Evolutionary conservation across 768 basidiomycete species (phyloP).

Genomic region (Tephrocybe sp.): DNA sequence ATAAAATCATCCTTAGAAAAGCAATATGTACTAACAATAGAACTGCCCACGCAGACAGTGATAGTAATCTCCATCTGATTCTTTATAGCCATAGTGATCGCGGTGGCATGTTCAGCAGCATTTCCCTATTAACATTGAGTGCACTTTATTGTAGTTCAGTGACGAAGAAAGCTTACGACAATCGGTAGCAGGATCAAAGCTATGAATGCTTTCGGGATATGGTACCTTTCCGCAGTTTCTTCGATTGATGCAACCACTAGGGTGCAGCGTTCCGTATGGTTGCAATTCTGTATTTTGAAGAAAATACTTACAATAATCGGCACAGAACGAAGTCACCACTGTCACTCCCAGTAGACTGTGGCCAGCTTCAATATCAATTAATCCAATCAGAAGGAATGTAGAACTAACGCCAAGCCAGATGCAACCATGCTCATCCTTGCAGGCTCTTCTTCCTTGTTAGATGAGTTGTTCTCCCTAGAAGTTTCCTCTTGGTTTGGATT

Average conservation of each 20-base stretch:
- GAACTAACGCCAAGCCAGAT: constrained; percentile 51
- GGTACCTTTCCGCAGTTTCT: constrained; percentile 78
- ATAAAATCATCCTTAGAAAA: background rate
- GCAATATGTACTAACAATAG: constrained; percentile 53
- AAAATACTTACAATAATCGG: constrained; percentile 69
- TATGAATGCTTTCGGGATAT: constrained; percentile 83
- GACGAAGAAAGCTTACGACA: constrained; percentile 49
- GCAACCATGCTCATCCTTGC: constrained; percentile 69
- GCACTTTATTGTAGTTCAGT: background rate
- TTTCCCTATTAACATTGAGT: constrained; percentile 47
- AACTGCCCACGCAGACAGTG: constrained; percentile 76
- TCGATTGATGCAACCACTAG: constrained; percentile 90
- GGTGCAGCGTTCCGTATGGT: constrained; percentile 21
- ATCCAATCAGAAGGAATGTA: background rate
- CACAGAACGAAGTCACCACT: constrained; percentile 82
- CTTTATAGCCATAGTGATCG: constrained; percentile 89
- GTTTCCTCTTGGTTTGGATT: constrained; percentile 18
- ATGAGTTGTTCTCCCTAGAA: no score
- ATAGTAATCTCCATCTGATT: constrained; percentile 64
- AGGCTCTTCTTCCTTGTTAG: constrained; percentile 22
- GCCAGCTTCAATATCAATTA: constrained; percentile 1
- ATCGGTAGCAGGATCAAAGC: constrained; percentile 86
- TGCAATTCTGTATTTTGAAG: constrained; percentile 7
- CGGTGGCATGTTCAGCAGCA: constrained; percentile 82
- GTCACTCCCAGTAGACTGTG: constrained; percentile 69